Evolutionary conservation across 176 grass and related monocot species (phyloP).

Genomic region (Microstegium vimineum): DNA sequence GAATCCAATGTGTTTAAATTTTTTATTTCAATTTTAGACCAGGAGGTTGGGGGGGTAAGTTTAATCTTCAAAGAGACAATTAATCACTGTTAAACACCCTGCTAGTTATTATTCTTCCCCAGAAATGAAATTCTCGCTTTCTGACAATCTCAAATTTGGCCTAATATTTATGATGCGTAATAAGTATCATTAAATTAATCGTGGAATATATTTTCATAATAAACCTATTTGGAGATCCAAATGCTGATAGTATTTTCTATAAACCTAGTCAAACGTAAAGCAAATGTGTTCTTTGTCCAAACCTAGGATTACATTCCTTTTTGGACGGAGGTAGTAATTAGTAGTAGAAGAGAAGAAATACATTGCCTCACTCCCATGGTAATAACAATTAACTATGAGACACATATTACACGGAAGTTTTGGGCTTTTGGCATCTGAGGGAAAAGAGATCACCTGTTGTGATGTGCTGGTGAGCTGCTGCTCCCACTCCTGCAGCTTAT

Average conservation of each 20-base stretch:
- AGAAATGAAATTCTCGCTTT: not conserved
- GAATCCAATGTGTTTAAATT: not conserved
- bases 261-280: not conserved
- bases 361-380: not conserved
- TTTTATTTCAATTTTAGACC: not conserved
- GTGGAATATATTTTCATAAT: not conserved
- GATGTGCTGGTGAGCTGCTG: slow-evolving; percentile 64
- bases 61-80: not conserved
- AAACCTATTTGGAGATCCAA: not conserved
- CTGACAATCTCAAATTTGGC: not conserved
- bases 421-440: not conserved
- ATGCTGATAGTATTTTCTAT: not conserved
- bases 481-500: slow-evolving; percentile 82
- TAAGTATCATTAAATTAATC: not conserved
- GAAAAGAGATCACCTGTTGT: slow-evolving; percentile 55
- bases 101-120: not conserved
- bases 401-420: not conserved
- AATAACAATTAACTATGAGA: not conserved
- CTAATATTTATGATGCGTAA: not conserved
- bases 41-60: not conserved
- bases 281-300: not conserved
- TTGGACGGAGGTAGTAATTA: not conserved
- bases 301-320: not conserved
- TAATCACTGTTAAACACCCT: not conserved
- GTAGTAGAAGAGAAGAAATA: not conserved